A percentile compares a stretch with the other conserved stretches of the same genome.
Conservation (phyloP, 1,284 basidiomycete genomes). For the Somion occarium region DNA sequence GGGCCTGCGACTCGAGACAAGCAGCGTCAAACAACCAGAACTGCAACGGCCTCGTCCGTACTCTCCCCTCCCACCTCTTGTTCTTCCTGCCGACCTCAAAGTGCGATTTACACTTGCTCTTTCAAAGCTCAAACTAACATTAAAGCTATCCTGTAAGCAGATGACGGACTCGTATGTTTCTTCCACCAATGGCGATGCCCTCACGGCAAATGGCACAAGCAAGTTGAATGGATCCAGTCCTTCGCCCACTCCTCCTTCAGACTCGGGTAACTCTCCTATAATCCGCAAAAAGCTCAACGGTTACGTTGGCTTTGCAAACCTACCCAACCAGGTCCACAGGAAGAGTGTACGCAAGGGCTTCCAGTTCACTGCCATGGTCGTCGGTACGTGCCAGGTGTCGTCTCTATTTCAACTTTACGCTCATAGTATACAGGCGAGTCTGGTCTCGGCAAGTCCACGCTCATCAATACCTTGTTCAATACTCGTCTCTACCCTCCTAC, state of each 20-base stretch:
- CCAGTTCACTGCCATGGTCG: constrained; percentile 96
- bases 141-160: constrained; percentile 29
- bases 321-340: constrained; percentile 96
- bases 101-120: constrained; percentile 20
- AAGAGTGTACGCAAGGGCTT: constrained; percentile 96
- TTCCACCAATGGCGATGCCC: constrained; percentile 57
- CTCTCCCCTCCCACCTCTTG: constrained; percentile 15
- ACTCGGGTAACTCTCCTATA: constrained; percentile 48
- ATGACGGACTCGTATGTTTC: constrained; percentile 74
- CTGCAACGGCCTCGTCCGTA: constrained; percentile 13
- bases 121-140: constrained; percentile 17
- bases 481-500: constrained; percentile 89
- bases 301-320: constrained; percentile 87
- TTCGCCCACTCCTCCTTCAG: constrained; percentile 38
- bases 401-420: constrained; percentile 17
- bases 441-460: constrained; percentile 94
- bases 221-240: constrained; percentile 47
- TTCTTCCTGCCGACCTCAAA: constrained; percentile 29
- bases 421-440: constrained; percentile 74
- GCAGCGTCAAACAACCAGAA: constrained; percentile 20
- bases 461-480: constrained; percentile 97
- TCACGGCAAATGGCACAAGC: constrained; percentile 44
- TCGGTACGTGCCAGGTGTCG: constrained; percentile 64
- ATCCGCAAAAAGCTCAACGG: constrained; percentile 91
- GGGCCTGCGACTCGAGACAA: constrained; percentile 15